These are phyloP conservation scores for Pichia sp. DNA, from an alignment of 1,139 yeast genomes.

Conservation along the genomic window DNA sequence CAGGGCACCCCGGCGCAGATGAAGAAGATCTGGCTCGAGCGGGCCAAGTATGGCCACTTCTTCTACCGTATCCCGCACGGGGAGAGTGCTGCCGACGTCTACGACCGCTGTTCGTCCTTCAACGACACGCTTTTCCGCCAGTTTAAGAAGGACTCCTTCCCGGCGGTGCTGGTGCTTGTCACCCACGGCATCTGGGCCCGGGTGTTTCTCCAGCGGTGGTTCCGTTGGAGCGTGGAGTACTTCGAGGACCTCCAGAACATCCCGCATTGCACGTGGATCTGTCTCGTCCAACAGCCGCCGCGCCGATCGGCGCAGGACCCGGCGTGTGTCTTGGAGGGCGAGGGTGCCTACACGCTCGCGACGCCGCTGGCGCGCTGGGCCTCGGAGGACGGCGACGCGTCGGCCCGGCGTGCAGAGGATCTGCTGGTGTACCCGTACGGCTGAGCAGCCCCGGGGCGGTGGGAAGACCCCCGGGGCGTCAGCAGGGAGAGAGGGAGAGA, in stretches of 20 bases:
- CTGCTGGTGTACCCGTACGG: background rate
- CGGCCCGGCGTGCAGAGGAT: background rate
- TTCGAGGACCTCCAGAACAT: constrained; percentile 79
- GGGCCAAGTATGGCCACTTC: constrained; percentile 89
- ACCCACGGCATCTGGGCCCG: constrained; percentile 95
- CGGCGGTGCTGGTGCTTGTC: constrained; percentile 72
- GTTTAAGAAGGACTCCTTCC: constrained; percentile 63
- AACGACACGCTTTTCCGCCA: constrained; percentile 82
- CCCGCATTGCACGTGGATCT: constrained; percentile 77
- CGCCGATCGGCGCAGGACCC: background rate
- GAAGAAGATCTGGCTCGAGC: constrained; percentile 72
- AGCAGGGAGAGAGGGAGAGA: background rate
- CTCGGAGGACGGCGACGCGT: background rate
- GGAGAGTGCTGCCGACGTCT: constrained; percentile 93
- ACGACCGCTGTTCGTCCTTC: constrained; percentile 83
- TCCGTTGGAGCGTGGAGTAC: constrained; percentile 84
- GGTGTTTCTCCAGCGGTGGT: constrained; percentile 90
- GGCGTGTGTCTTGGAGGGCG: constrained; percentile 17
- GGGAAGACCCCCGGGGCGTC: background rate
- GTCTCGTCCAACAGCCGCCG: background rate
- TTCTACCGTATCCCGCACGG: constrained; percentile 90
- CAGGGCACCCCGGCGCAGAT: constrained; percentile 75
- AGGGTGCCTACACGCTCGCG: constrained; percentile 43
- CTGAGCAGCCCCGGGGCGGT: background rate
- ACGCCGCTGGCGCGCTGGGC: constrained; percentile 15